A percentile compares a stretch with the other conserved stretches of the same genome.
These are phyloP conservation scores for Coemansia asiatica DNA, from an alignment of 192 early-diverging fungal species.

Conservation along the genomic window DNA sequence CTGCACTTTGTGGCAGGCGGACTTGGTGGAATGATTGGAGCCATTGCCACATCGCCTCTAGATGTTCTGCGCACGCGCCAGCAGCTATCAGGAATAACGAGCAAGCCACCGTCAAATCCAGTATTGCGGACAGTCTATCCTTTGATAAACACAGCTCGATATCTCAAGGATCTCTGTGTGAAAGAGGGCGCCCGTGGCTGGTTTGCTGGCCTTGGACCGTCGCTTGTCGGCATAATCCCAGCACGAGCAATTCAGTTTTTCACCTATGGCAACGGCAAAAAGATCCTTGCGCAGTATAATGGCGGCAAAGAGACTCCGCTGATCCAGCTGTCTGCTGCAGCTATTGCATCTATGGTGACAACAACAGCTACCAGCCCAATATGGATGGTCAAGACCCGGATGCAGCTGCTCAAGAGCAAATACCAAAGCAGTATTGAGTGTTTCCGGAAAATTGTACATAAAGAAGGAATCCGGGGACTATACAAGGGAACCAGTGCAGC, in stretches of 20 bases:
- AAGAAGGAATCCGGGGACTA: slow-evolving; percentile 81
- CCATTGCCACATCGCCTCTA: slow-evolving; percentile 84
- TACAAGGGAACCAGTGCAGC: slow-evolving; percentile 92
- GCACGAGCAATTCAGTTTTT: slow-evolving; percentile 93
- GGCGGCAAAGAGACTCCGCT: slow-evolving; percentile 71
- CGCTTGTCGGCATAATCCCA: slow-evolving; percentile 92
- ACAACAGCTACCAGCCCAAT: slow-evolving; percentile 91
- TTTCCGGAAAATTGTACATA: slow-evolving; percentile 61
- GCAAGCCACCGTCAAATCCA: neutral
- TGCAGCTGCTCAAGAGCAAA: slow-evolving; percentile 75
- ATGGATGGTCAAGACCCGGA: slow-evolving; percentile 95
- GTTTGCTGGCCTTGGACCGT: slow-evolving; percentile 95
- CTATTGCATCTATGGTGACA: slow-evolving; percentile 70
- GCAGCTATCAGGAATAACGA: slow-evolving; percentile 61
- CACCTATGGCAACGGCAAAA: slow-evolving; percentile 88
- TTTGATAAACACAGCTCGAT: slow-evolving; percentile 19
- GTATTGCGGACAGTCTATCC: slow-evolving; percentile 27
- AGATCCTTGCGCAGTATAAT: slow-evolving; percentile 71
- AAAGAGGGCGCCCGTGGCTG: slow-evolving; percentile 80
- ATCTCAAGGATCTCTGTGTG: slow-evolving; percentile 61
- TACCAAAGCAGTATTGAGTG: slow-evolving; percentile 86
- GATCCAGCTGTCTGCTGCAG: slow-evolving; percentile 81
- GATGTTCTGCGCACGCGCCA: slow-evolving; percentile 94
- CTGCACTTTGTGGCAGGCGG: slow-evolving; percentile 55
- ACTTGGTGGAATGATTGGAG: slow-evolving; percentile 77